Evolutionary conservation across 371 early-diverging fungal genomes (phyloP).

Genomic region (Actinomucor elegans): DNA sequence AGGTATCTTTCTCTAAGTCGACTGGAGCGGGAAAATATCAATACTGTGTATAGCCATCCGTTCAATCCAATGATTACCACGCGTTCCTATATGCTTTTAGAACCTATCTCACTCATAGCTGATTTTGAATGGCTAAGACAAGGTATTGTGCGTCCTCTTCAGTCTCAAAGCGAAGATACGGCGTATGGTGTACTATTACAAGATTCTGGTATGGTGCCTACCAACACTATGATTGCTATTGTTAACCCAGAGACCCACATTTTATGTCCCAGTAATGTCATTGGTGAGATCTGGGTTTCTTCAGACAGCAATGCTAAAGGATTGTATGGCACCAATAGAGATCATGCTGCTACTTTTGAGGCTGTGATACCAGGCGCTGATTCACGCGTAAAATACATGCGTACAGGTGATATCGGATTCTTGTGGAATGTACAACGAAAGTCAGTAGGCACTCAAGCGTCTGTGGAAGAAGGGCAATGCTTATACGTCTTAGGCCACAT

Average conservation of each 20-base stretch:
- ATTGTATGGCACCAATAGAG: constrained; percentile 24
- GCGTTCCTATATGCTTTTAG: constrained; percentile 71
- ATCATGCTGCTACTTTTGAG: constrained; percentile 18
- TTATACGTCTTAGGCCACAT: constrained; percentile 76
- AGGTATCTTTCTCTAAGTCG: constrained; percentile 57
- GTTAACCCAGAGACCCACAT: constrained; percentile 69
- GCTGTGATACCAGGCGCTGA: constrained; percentile 62
- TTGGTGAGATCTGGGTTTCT: constrained; percentile 88
- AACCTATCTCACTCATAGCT: constrained; percentile 61
- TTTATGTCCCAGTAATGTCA: constrained; percentile 62
- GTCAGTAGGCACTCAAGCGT: constrained; percentile 22
- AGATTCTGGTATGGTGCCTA: constrained; percentile 75
- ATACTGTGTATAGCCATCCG: constrained; percentile 67
- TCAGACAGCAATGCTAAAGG: constrained; percentile 60
- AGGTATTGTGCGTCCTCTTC: constrained; percentile 58
- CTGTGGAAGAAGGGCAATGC: constrained; percentile 61
- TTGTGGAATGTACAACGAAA: constrained; percentile 55
- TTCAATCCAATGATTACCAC: constrained; percentile 78
- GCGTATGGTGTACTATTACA: constrained; percentile 60
- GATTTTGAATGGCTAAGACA: constrained; percentile 64
- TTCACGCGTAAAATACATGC: constrained; percentile 60
- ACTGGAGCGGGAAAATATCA: constrained; percentile 61
- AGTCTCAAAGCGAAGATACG: constrained; percentile 48
- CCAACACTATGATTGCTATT: constrained; percentile 81
- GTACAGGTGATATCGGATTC: constrained; percentile 84